Base-by-base conservation (phyloP, 2,329 filamentous ascomycete genomes). In the Curvularia sp. region DNA sequence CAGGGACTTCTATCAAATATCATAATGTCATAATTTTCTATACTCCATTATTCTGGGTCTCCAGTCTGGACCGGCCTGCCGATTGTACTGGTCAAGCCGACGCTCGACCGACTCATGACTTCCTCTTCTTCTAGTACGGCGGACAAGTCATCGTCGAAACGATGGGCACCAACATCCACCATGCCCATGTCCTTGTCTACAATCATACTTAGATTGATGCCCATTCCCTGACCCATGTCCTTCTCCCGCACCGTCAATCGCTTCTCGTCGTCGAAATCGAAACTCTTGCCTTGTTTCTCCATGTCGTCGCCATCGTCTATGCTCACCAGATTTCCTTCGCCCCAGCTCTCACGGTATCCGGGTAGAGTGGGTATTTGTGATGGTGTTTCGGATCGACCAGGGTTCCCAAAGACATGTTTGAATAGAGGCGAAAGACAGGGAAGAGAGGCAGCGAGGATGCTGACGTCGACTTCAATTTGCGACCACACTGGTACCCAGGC, bases 401-500 rank as follows among this genome's bases (percentile, higher is more conserved):
- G 22, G 24, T 20, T 22, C 35, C 53, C 18, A 56, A 53, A 52
- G 57, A 59, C 47, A n/a, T 63, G 62, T 39, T 67, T 68, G 9
- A 74, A 35, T 2, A 72, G 51, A 4, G 70, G 71, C 2, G 57
- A 69, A 2, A 73, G 58, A 20, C 69, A 67, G 5, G 71, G 69
- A 4, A 73, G 65, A 12, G 67, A 71, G 1, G 70, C 71, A 5
- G 69, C 69, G 9, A 73, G 33, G 38, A 74, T 72, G 44, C 69
- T 63, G 2, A 70, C 56, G 44, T 72, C 68, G 47, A 74, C 70
- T 60, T 74, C 71, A 41, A 74, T 69, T 39, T 74, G 69, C 1
- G 69, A 72, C 71, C 71, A 73, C 1, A 72, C 65, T 7, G 70
- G 67, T 4, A 72, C 61, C 69, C 68, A 72, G 12, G 65, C 62